Conservation (phyloP, 2,329 filamentous ascomycete species). For the Orbilia javanica region DNA sequence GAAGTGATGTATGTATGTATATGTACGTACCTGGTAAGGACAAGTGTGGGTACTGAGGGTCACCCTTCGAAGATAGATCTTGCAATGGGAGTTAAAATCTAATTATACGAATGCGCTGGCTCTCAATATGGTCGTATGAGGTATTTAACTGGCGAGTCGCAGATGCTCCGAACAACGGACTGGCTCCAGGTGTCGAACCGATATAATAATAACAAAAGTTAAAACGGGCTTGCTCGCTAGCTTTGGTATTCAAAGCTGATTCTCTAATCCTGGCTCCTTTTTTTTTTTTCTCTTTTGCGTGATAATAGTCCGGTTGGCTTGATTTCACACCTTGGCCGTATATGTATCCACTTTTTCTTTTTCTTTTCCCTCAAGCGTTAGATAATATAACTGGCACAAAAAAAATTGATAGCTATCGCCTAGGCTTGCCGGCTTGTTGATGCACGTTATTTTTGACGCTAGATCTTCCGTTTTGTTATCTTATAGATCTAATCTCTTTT, state of each 20-base stretch:
- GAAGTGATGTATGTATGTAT: neutral
- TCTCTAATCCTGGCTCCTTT: conserved; percentile 10
- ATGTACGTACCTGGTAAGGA: neutral
- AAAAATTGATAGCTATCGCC: conserved; percentile 15
- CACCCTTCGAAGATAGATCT: neutral
- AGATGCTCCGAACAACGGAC: conserved; percentile 53
- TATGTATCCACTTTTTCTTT: conserved; percentile 44
- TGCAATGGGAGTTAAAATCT: conserved; percentile 4
- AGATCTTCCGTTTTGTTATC: conserved; percentile 31
- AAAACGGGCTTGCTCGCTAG: neutral
- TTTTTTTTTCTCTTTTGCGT: conserved; percentile 34
- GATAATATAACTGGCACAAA: neutral
- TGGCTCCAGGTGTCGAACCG: conserved; percentile 43
- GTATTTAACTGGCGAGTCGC: conserved; percentile 54
- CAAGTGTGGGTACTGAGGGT: conserved; percentile 1
- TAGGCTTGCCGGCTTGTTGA: conserved; percentile 16
- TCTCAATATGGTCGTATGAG: conserved; percentile 34
- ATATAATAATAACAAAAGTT: conserved; percentile 41
- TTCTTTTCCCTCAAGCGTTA: conserved; percentile 14
- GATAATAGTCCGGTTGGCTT: conserved; percentile 57
- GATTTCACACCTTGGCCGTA: neutral
- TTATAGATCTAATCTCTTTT: conserved; percentile 44
- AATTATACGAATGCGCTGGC: conserved; percentile 21
- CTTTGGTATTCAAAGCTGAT: neutral
- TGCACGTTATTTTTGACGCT: conserved; percentile 16